These are phyloP conservation scores for Plantago elongata DNA, from an alignment of 257 asterid genomes.

Conservation along the genomic window DNA sequence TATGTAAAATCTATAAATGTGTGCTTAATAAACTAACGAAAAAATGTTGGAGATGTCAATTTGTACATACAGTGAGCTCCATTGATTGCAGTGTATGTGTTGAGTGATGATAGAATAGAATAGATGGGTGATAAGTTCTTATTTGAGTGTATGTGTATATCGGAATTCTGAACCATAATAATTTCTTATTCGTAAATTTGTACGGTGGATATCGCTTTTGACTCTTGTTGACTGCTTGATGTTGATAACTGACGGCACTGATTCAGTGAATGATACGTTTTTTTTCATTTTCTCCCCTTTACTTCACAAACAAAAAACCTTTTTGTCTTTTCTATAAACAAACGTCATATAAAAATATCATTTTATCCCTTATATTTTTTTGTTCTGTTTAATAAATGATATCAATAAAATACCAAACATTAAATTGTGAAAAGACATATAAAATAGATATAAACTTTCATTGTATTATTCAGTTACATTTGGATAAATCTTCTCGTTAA, in stretches of 20 bases:
- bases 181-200: neutral
- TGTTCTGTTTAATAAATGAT: no score
- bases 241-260: conserved; percentile 14
- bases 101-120: neutral
- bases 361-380: no score
- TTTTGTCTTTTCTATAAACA: no score
- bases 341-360: no score
- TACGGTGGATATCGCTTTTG: conserved; percentile 13
- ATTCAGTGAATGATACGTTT: conserved; percentile 7
- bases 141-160: conserved; percentile 6
- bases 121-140: conserved; percentile 15
- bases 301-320: no score
- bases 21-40: neutral
- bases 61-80: no score
- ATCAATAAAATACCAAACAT: no score
- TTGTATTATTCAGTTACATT: no score
- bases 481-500: no score
- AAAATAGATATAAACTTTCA: no score
- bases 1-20: neutral
- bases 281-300: neutral
- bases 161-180: conserved; percentile 31
- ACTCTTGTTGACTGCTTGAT: conserved; percentile 13
- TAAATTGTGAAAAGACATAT: no score
- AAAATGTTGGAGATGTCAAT: neutral
- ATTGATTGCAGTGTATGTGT: conserved; percentile 1